Percentiles rank a stretch among this genome's conserved stretches.
Conservation (phyloP, 441 rosid species). For the Jatropha podagrica region DNA sequence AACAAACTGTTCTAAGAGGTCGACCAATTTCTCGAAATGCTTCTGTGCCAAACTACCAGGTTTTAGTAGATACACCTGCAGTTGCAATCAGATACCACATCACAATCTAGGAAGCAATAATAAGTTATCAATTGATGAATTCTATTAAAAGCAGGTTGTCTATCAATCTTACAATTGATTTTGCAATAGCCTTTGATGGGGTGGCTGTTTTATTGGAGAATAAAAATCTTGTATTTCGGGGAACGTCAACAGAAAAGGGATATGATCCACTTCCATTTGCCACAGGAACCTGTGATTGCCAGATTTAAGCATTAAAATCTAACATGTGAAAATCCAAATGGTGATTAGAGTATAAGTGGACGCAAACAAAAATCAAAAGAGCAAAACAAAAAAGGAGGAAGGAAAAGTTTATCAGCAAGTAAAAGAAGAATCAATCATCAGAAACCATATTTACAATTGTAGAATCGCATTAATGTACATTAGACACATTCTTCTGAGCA, state of each 20-base stretch:
- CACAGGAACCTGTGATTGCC: slow-evolving; percentile 81
- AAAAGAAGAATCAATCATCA: neutral
- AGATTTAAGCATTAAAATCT: slow-evolving; percentile 21
- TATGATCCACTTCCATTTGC: slow-evolving; percentile 96
- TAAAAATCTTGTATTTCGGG: slow-evolving; percentile 91
- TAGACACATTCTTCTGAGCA: neutral
- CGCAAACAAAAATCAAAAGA: neutral
- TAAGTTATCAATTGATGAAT: slow-evolving; percentile 28
- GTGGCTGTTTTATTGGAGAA: slow-evolving; percentile 80
- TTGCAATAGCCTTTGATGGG: slow-evolving; percentile 93
- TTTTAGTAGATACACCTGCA: slow-evolving; percentile 86
- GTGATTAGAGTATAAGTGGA: slow-evolving; percentile 7
- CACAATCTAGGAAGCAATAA: slow-evolving; percentile 28
- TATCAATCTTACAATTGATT: slow-evolving; percentile 75
- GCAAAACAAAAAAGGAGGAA: neutral
- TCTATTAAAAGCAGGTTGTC: slow-evolving; percentile 15
- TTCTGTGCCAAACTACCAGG: slow-evolving; percentile 73
- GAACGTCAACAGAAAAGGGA: slow-evolving; percentile 96
- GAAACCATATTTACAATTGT: neutral
- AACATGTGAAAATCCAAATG: slow-evolving; percentile 20
- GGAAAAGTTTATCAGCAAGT: neutral
- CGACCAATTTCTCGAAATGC: slow-evolving; percentile 88
- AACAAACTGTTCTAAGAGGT: slow-evolving; percentile 99
- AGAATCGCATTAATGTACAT: neutral
- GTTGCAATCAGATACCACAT: slow-evolving; percentile 28